Base-by-base conservation (phyloP, 1,284 basidiomycete species). In the Farysia itapuensis region DNA sequence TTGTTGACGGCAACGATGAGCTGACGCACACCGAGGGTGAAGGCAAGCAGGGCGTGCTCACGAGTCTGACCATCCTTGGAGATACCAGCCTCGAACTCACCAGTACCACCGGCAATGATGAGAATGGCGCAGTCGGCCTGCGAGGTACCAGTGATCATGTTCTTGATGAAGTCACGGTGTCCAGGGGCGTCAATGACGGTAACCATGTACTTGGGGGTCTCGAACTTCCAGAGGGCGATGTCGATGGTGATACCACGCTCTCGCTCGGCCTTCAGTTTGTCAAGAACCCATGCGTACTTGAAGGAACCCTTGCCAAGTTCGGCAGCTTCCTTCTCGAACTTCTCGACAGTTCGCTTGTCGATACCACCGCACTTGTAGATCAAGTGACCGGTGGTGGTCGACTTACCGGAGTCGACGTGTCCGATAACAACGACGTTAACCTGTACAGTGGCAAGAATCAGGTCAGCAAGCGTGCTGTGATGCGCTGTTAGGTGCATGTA, bases 331-430 rank as follows among this genome's bases (percentile, higher is more conserved):
- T 99, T 99, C 86, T 99, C 94, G 85, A 97, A 98, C 74, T 97
- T 98, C 84, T 98, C 93, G 77, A 98, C 96, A 81, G 93, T 97
- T 88, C 95, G 94, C 85, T 98, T 98, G 82, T 99, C 95, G 83
- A 99, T 98, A 90, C 95, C 95, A 87, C 94, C 94, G 81, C 94
- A 99, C 87, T 99, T 97, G 90, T 97, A 97, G 86, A 98, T 98
- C 82, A 99, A 84, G 85, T 99, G 95, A 76, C 95, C 95, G 77
- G 95, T 98, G 79, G 94, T 98, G 81, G 94, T 98, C 67, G 93
- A 97, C 84, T 97, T 97, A 75, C 94, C 77, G 41, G 72, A 75
- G 69, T 76, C 71, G 70, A 74, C 71, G 65, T 76, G 74, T 56
- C 74, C 74, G 49, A 76, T 76, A 44, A 76, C 74, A 67, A 76